A percentile compares a stretch with the other conserved stretches of the same genome.
These are phyloP conservation scores for Microcyclospora tardicrescens DNA, from an alignment of 2,329 filamentous ascomycete genomes.

Conservation along the genomic window DNA sequence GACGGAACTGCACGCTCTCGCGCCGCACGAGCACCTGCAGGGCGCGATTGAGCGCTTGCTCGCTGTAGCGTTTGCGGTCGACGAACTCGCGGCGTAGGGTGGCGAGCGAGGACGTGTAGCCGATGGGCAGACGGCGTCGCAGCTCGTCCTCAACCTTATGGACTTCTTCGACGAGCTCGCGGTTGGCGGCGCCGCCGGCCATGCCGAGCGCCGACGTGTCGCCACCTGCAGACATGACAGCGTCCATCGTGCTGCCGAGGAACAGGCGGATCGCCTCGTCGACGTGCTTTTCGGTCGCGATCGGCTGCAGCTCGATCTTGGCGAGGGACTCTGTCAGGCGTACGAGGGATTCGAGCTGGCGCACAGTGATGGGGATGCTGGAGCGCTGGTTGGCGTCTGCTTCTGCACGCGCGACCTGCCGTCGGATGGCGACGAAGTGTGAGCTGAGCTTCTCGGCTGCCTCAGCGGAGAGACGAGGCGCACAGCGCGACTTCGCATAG, in stretches of 20 bases:
- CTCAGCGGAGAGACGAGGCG: conserved; percentile 76
- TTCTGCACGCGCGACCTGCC: conserved; percentile 85
- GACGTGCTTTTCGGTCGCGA: conserved; percentile 83
- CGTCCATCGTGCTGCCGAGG: conserved; percentile 94
- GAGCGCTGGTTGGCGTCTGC: conserved; percentile 80
- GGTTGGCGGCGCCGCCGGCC: conserved; percentile 43
- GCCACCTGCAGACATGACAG: conserved; percentile 42
- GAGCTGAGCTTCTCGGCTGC: conserved; percentile 92
- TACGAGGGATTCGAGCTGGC: conserved; percentile 92
- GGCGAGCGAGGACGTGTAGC: conserved; percentile 84
- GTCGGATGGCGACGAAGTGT: conserved; percentile 91
- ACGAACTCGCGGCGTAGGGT: conserved; percentile 84
- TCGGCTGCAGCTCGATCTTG: conserved; percentile 72
- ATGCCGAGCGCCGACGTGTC: conserved; percentile 68
- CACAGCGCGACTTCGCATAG: conserved; percentile 93
- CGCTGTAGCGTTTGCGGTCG: conserved; percentile 78
- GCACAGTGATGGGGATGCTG: conserved; percentile 92
- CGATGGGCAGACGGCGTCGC: conserved; percentile 74
- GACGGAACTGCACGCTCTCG: conserved; percentile 72
- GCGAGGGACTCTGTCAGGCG: conserved; percentile 94
- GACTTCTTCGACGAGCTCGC: conserved; percentile 84
- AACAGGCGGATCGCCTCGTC: conserved; percentile 96
- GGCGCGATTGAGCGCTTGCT: conserved; percentile 72
- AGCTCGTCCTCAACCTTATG: conserved; percentile 79
- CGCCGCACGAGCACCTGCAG: conserved; percentile 75